Conservation (phyloP, 345 rosid genomes). For the Citrus sp. region DNA sequence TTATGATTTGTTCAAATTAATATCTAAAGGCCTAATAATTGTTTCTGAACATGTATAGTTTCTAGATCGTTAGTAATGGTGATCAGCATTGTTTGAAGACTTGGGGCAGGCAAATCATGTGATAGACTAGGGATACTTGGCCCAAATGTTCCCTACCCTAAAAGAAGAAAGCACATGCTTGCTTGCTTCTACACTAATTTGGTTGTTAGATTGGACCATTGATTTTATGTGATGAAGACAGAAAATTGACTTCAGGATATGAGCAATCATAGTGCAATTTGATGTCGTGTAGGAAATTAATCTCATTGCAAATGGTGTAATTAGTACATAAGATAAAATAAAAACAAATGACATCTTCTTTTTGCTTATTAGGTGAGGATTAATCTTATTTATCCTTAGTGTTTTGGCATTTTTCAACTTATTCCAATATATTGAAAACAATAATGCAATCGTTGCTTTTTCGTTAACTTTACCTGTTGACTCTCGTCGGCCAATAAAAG, state of each 20-base stretch:
- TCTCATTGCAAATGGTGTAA: not conserved
- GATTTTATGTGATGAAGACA: not conserved
- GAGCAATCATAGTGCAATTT: not conserved
- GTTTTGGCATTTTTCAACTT: too few relatives aligned
- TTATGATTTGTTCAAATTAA: not conserved
- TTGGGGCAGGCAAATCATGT: not conserved
- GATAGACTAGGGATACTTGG: not conserved
- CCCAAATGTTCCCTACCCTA: not conserved
- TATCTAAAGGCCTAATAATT: not conserved
- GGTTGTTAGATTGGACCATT: not conserved
- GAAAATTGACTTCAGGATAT: not conserved
- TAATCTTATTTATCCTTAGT: too few relatives aligned
- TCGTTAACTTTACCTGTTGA: too few relatives aligned
- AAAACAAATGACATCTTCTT: too few relatives aligned
- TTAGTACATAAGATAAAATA: not conserved
- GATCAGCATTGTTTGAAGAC: not conserved
- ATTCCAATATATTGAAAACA: too few relatives aligned
- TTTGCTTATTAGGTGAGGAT: too few relatives aligned
- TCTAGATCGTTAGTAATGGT: too few relatives aligned
- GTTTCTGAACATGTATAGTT: not conserved
- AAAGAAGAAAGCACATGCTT: not conserved
- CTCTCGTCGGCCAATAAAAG: too few relatives aligned
- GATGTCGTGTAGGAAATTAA: not conserved
- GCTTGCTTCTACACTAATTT: not conserved
- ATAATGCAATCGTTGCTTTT: too few relatives aligned